Evolutionary conservation across 192 early-diverging fungal species (phyloP).

Genomic region (Backusella australiensis): DNA sequence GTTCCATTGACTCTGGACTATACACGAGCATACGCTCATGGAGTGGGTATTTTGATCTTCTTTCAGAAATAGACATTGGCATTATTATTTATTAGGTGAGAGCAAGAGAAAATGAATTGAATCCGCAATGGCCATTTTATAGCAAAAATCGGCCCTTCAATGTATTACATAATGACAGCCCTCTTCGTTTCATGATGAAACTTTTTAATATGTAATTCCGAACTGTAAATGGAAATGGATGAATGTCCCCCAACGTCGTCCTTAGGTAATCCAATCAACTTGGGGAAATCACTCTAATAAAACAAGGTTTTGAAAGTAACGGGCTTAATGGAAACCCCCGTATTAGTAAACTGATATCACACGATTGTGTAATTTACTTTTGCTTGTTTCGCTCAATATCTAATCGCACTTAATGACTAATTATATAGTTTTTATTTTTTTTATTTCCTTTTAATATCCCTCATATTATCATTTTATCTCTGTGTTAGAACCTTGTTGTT

Average conservation of each 20-base stretch:
- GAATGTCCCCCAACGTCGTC: neutral
- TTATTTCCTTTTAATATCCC: no score
- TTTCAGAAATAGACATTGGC: neutral
- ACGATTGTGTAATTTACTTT: neutral
- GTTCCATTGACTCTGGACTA: neutral
- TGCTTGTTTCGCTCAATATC: neutral
- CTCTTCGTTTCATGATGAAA: neutral
- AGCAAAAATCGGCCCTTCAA: neutral
- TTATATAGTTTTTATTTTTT: neutral
- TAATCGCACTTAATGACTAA: neutral
- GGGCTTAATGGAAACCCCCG: neutral
- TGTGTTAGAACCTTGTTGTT: no score
- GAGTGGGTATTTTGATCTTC: neutral
- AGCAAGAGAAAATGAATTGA: neutral
- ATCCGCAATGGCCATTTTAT: neutral
- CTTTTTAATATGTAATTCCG: neutral
- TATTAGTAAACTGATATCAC: neutral
- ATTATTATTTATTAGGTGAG: neutral
- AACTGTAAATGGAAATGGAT: neutral
- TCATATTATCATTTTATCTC: no score
- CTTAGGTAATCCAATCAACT: neutral
- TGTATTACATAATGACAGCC: neutral
- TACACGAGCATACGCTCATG: neutral
- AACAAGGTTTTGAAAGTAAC: neutral
- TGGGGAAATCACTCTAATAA: neutral